Conservation (phyloP, 2,329 filamentous ascomycete species). For the Epichloe sylvatica region DNA sequence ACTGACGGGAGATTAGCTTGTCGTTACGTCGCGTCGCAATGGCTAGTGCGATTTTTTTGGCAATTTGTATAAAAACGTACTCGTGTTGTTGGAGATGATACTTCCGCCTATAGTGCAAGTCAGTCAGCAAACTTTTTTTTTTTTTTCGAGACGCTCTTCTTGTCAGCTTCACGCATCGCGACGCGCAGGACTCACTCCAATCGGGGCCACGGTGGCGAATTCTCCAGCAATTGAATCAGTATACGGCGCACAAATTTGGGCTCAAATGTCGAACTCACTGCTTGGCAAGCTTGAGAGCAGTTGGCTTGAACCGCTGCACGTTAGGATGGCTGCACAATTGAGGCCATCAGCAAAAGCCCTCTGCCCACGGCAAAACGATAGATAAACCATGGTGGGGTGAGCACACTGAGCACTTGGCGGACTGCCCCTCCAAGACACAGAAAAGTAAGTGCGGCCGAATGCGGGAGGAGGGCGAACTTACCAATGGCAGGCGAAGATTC, state of each 20-base stretch:
- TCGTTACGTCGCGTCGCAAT: too few species aligned
- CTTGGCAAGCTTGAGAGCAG: slow-evolving; percentile 84
- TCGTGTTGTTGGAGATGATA: slow-evolving; percentile 79
- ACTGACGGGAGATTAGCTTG: slow-evolving; percentile 37
- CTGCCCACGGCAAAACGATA: background rate
- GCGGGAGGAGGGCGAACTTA: slow-evolving; percentile 30
- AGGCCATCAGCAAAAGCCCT: slow-evolving; percentile 6
- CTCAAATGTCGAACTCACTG: slow-evolving; percentile 47
- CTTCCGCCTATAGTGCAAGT: slow-evolving; percentile 55
- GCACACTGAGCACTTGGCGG: slow-evolving; percentile 1
- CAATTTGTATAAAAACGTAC: slow-evolving; percentile 37
- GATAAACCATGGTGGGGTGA: slow-evolving; percentile 17
- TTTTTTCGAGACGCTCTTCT: background rate
- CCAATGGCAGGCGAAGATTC: slow-evolving; percentile 92
- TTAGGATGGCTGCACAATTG: slow-evolving; percentile 57
- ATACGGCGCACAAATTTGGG: background rate
- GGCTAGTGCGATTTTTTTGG: too few species aligned
- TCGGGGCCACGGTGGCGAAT: slow-evolving; percentile 93
- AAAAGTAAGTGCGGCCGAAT: background rate
- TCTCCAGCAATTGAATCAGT: slow-evolving; percentile 30
- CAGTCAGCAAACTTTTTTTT: background rate
- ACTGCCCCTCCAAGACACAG: slow-evolving; percentile 15
- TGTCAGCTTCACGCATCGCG: background rate
- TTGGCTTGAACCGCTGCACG: slow-evolving; percentile 92
- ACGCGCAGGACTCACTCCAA: slow-evolving; percentile 62